Conservation (phyloP, 805 yeast genomes). For the Candida rishiriensis region DNA sequence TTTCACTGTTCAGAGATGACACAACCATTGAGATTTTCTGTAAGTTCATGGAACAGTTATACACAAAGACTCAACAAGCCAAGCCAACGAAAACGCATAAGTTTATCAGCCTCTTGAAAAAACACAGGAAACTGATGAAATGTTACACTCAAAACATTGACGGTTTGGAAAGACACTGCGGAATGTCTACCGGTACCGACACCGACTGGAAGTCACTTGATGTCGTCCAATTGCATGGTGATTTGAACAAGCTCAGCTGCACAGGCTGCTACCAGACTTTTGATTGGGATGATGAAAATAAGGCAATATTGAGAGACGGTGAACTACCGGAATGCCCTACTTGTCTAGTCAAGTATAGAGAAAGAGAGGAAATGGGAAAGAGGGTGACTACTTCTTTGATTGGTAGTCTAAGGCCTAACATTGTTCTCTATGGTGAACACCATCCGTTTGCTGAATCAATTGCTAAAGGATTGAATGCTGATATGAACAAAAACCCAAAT, state of each 20-base stretch:
- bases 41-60: slow-evolving; percentile 80
- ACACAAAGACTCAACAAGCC: slow-evolving; percentile 59
- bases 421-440: slow-evolving; percentile 89
- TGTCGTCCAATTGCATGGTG: slow-evolving; percentile 90
- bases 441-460: slow-evolving; percentile 85
- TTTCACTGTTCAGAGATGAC: slow-evolving; percentile 69
- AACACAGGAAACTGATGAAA: slow-evolving; percentile 62
- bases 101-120: slow-evolving; percentile 59
- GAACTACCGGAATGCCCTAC: slow-evolving; percentile 71
- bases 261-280: slow-evolving; percentile 58
- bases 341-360: slow-evolving; percentile 55
- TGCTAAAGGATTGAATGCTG: slow-evolving; percentile 63
- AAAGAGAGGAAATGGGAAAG: slow-evolving; percentile 65
- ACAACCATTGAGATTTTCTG: slow-evolving; percentile 70
- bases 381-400: slow-evolving; percentile 64
- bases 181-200: slow-evolving; percentile 58
- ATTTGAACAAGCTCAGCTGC: slow-evolving; percentile 71
- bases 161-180: slow-evolving; percentile 68
- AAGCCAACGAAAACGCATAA: slow-evolving; percentile 80
- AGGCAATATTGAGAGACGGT: slow-evolving; percentile 50
- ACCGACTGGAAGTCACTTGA: slow-evolving; percentile 65
- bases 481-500: slow-evolving; percentile 67
- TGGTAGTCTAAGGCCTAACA: slow-evolving; percentile 82
- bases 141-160: slow-evolving; percentile 97
- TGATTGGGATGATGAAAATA: slow-evolving; percentile 57